These are phyloP conservation scores for Nepenthes alata DNA, from an alignment of 179 eudicot species.

Conservation along the genomic window DNA sequence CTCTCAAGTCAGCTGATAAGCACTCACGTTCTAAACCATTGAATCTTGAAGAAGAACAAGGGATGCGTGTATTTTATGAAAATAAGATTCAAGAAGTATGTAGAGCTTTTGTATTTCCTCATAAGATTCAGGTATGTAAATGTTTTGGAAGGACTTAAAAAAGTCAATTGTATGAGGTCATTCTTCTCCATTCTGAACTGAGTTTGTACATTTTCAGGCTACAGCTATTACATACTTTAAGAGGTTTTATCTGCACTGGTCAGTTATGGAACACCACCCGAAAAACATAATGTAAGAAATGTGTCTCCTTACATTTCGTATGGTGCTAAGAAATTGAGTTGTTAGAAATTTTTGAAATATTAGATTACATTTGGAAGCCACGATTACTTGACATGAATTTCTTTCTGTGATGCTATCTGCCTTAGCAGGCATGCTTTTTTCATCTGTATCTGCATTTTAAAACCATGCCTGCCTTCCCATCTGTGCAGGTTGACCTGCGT, in stretches of 20 bases:
- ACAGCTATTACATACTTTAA: conserved; percentile 90
- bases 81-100: conserved; percentile 86
- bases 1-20: conserved; percentile 38
- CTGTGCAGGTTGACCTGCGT: conserved; percentile 79
- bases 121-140: conserved; percentile 68
- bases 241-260: conserved; percentile 92
- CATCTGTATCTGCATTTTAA: background rate
- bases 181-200: conserved; percentile 6
- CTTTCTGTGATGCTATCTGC: background rate
- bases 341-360: background rate
- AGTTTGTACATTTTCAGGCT: conserved; percentile 38
- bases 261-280: conserved; percentile 97
- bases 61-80: conserved; percentile 71
- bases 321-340: background rate
- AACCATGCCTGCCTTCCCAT: background rate
- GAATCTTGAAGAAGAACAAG: conserved; percentile 68
- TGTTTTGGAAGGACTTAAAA: background rate
- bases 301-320: background rate
- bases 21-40: conserved; percentile 77
- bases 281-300: conserved; percentile 75
- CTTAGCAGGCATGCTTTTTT: background rate
- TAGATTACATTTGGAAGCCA: background rate
- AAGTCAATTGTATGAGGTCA: background rate
- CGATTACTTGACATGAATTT: background rate
- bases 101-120: conserved; percentile 77